phyloP scores from a whole-genome alignment of 805 yeast genomes.

The Yarrowia bubula region DNA sequence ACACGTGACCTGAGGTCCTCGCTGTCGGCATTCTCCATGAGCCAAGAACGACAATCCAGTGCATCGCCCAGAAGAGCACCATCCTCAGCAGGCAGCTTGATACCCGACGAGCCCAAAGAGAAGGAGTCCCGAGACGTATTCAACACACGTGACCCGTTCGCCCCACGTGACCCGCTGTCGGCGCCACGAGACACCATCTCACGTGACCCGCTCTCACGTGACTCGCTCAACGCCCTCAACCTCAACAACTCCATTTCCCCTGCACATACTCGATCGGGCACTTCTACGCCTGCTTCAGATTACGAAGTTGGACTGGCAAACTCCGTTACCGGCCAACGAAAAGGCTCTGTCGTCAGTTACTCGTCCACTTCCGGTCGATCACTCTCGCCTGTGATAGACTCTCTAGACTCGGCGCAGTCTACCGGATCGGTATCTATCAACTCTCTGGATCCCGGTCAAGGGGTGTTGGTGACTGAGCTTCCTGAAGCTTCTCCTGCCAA shows the following conservation, averaged over 20 bases:
- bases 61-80: not conserved
- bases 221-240: not conserved
- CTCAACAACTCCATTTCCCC: not conserved
- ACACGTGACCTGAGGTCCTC: conserved; percentile 15
- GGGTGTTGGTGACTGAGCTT: conserved; percentile 8
- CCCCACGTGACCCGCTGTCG: not conserved
- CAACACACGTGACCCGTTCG: not conserved
- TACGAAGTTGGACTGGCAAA: conserved; percentile 11
- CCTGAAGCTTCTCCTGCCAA: conserved; percentile 24
- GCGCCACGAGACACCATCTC: not conserved
- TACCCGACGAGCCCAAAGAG: not conserved
- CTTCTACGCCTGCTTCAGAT: conserved; percentile 19
- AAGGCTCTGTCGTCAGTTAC: conserved; percentile 32
- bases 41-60: not conserved
- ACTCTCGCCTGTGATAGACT: conserved; percentile 10
- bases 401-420: conserved; percentile 5
- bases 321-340: conserved; percentile 10
- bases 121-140: not conserved
- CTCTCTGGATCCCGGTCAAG: conserved; percentile 20
- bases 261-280: conserved; percentile 2
- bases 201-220: too few relatives aligned
- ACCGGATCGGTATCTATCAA: conserved; percentile 24
- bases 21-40: conserved; percentile 6
- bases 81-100: not conserved
- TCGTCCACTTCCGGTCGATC: conserved; percentile 30